phyloP scores from a whole-genome alignment of 768 basidiomycete genomes.

The Suillus tomentosus region DNA sequence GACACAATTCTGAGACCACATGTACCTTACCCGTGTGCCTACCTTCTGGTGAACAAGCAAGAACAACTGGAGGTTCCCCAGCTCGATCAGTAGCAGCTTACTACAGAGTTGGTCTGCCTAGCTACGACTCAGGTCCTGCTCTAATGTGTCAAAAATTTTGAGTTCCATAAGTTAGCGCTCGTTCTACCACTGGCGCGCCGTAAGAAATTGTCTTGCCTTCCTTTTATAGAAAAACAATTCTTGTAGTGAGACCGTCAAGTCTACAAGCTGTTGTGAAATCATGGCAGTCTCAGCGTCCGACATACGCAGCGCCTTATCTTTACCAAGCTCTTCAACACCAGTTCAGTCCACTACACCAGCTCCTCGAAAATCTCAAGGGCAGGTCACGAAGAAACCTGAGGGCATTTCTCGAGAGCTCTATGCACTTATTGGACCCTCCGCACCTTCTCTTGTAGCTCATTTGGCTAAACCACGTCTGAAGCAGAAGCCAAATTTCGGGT shows the following conservation, averaged over 20 bases:
- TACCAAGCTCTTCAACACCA: slow-evolving; percentile 46
- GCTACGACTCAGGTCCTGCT: no score
- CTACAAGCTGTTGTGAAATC: background rate
- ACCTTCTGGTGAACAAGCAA: background rate
- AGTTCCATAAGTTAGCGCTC: no score
- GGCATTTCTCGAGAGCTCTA: slow-evolving; percentile 94
- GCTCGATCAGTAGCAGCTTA: no score
- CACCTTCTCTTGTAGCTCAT: slow-evolving; percentile 80
- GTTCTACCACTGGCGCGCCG: background rate
- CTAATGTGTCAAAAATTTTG: no score
- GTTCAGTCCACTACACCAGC: slow-evolving; percentile 48
- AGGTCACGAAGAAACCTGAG: slow-evolving; percentile 66
- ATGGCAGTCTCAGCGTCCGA: slow-evolving; percentile 80
- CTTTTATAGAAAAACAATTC: background rate
- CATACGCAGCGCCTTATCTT: slow-evolving; percentile 79
- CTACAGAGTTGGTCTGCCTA: no score
- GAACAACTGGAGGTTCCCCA: background rate
- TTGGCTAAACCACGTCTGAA: slow-evolving; percentile 83
- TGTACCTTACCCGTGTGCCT: background rate
- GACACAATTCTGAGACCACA: background rate
- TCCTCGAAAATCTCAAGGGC: slow-evolving; percentile 44
- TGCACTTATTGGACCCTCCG: slow-evolving; percentile 92
- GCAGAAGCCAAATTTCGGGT: slow-evolving; percentile 78
- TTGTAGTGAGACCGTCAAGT: slow-evolving; percentile 1
- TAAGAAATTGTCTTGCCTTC: background rate